phyloP scores from a whole-genome alignment of 176 grass and related monocot species.

The Typha latifolia region DNA sequence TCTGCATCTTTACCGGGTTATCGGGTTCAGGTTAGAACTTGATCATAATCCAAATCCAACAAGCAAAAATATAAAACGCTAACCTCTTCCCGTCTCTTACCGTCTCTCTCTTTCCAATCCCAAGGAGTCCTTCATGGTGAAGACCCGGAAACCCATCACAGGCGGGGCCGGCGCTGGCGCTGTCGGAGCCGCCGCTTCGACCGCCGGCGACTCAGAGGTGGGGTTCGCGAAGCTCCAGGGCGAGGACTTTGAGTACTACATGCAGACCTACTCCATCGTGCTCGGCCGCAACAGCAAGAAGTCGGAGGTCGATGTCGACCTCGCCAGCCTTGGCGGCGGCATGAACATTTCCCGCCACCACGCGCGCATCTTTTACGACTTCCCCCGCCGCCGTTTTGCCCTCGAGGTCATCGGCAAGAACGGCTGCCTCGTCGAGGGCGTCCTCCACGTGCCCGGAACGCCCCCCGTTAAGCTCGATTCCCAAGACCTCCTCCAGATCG shows the following conservation, averaged over 20 bases:
- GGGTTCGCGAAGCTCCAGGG: conserved; percentile 92
- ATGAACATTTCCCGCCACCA: conserved; percentile 91
- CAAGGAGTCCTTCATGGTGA: too few species aligned
- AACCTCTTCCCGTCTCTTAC: too few species aligned
- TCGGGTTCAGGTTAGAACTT: too few species aligned
- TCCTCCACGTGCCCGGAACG: conserved; percentile 43
- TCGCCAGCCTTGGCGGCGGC: conserved; percentile 58
- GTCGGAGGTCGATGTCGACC: conserved; percentile 77
- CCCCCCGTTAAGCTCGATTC: conserved; percentile 74
- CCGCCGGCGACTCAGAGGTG: conserved; percentile 33
- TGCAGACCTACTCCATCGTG: conserved; percentile 89
- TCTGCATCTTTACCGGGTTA: too few species aligned
- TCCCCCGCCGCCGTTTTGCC: conserved; percentile 51
- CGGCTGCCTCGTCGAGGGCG: conserved; percentile 77
- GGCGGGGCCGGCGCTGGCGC: conserved; percentile 14
- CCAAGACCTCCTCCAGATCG: conserved; percentile 89
- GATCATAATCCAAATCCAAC: too few species aligned
- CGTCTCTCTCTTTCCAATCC: too few species aligned
- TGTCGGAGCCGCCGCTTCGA: neutral
- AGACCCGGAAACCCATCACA: too few species aligned
- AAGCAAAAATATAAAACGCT: too few species aligned
- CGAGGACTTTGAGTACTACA: conserved; percentile 84
- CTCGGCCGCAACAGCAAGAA: conserved; percentile 75
- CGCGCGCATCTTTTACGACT: conserved; percentile 84
- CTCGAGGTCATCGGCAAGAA: conserved; percentile 89